Evolutionary conservation across 1,139 yeast species (phyloP), one percentile per base, ranked within the genome.

Genomic region (Scheffersomyces stambukii): DNA sequence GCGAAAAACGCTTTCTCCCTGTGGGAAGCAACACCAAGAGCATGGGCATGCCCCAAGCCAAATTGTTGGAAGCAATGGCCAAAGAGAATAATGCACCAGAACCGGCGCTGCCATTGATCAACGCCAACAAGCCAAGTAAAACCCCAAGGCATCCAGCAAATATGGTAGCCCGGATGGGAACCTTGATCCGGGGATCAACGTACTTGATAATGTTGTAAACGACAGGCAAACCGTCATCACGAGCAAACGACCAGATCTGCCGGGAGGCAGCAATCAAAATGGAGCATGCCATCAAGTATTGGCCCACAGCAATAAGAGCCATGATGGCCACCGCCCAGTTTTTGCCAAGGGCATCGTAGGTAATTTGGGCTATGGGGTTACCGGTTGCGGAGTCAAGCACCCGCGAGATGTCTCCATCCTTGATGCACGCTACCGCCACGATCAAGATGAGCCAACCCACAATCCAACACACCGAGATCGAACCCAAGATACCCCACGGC

Each of bases 251-350:
- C 58, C 60, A 59, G 21, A 56, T 49, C 41, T 59, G 64, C 41
- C 65, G 46, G 3, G 59, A 70, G 27, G 68, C 62, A 9, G 63
- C 62, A 28, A 53, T 43, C 23, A 55, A 42, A 24, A 55, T 48
- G 1, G 63, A 57, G 10, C 50, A 46, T 20, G 85, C 86, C 85
- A 81, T 81, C 29, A 77, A 50, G 53, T 71, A 77, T 50, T 77
- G 83, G 29, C 81, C 78, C 41, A 66, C 54, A 2, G 80, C 75
- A 45, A 75, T 74, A 27, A 77, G 48, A 1, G 74, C 48, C 80
- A 77, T 75, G 31, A 80, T 72, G 1, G 77, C 80, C 45, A 75
- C 65, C 2, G 86, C 78, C 85, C 88, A 81, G 28, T 65, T 60
- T 46, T 75, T 75, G 22, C 91, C 91, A 33, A 81, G 60, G 1